Conservation (phyloP, 257 asterid genomes). For the Sherardia arvensis region DNA sequence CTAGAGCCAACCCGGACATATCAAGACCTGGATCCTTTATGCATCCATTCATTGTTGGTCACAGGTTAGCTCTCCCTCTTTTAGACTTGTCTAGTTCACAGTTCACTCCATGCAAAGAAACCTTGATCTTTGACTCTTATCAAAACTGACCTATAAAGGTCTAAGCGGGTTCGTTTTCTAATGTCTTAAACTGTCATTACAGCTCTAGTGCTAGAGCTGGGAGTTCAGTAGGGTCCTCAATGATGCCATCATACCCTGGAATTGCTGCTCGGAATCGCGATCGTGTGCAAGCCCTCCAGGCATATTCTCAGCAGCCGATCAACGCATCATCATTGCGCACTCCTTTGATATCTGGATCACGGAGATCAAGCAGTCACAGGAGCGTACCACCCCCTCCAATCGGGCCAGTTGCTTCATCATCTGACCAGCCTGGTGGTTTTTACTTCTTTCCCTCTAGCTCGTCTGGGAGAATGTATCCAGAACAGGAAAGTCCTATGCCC, state of each 20-base stretch:
- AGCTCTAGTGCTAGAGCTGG: slow-evolving; percentile 71
- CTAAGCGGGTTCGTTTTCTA: background rate
- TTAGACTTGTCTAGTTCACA: background rate
- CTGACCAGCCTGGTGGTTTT: slow-evolving; percentile 51
- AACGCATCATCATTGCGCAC: slow-evolving; percentile 35
- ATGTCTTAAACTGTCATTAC: slow-evolving; percentile 4
- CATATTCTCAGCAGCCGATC: slow-evolving; percentile 62
- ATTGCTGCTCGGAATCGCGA: slow-evolving; percentile 52
- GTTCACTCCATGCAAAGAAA: background rate
- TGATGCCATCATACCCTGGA: slow-evolving; percentile 57
- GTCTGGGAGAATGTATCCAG: slow-evolving; percentile 54
- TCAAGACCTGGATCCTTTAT: slow-evolving; percentile 59
- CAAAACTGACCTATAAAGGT: too few species aligned
- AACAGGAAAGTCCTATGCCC: slow-evolving; percentile 38
- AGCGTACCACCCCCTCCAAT: slow-evolving; percentile 41
- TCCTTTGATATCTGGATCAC: slow-evolving; percentile 29
- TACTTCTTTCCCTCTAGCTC: slow-evolving; percentile 50
- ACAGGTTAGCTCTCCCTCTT: slow-evolving; percentile 35
- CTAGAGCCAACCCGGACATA: slow-evolving; percentile 54
- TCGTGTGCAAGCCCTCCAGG: slow-evolving; percentile 57
- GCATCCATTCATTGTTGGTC: slow-evolving; percentile 63
- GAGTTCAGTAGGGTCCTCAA: slow-evolving; percentile 48
- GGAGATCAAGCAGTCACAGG: slow-evolving; percentile 52
- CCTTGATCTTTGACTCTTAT: too few species aligned
- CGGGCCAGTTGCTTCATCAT: slow-evolving; percentile 39